These are phyloP conservation scores for Botrytis galanthina DNA, from an alignment of 2,329 filamentous ascomycete genomes.

Conservation along the genomic window DNA sequence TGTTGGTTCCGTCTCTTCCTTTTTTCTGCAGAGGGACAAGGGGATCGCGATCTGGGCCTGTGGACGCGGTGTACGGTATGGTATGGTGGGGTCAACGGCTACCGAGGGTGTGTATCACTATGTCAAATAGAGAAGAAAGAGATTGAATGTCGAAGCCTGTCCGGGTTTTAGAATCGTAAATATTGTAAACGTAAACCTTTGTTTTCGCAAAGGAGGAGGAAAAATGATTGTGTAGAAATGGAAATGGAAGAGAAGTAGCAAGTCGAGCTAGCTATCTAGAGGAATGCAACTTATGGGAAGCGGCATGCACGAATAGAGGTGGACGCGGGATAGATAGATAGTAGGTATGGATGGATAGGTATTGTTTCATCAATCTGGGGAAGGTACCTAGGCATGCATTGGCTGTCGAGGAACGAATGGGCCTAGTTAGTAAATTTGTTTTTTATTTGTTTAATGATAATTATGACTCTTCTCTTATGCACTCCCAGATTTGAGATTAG, in stretches of 20 bases:
- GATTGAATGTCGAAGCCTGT: constrained; percentile 15
- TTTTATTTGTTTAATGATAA: neutral
- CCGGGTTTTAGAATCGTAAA: constrained; percentile 1
- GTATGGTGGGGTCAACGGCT: constrained; percentile 20
- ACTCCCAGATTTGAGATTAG: neutral
- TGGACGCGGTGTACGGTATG: constrained; percentile 19
- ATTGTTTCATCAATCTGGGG: constrained; percentile 36
- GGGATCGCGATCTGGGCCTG: constrained; percentile 14
- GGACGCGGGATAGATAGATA: neutral
- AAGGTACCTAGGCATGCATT: constrained; percentile 29
- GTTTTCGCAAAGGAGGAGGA: neutral
- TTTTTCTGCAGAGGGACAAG: neutral
- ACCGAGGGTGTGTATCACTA: constrained; percentile 18
- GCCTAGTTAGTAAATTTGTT: neutral
- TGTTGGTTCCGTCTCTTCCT: neutral
- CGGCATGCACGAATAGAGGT: constrained; percentile 8
- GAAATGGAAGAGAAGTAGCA: neutral
- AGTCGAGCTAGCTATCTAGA: neutral
- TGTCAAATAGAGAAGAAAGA: constrained; percentile 18
- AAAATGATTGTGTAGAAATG: neutral
- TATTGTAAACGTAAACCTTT: neutral
- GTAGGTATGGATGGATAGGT: neutral
- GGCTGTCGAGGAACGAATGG: constrained; percentile 20
- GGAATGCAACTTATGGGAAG: constrained; percentile 19
- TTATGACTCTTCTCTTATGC: neutral